Conservation (phyloP, 352 stramenopile genomes). For the Globisporangium iwayamae region DNA sequence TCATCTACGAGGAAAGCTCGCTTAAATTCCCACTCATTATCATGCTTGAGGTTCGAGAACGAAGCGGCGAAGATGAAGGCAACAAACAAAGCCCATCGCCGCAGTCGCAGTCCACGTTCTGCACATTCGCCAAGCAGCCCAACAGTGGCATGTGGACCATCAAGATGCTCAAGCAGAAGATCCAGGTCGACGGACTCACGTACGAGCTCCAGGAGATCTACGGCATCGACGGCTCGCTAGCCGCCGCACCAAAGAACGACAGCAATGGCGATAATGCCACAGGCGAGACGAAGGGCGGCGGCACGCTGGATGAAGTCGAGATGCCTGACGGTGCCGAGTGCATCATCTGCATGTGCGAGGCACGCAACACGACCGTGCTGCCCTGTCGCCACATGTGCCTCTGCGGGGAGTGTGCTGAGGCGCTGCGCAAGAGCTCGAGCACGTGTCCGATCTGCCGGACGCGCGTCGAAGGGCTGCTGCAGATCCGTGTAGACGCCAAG, state of each 20-base stretch:
- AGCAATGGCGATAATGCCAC: slow-evolving; percentile 8
- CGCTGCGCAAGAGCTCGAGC: slow-evolving; percentile 61
- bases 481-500: slow-evolving; percentile 67
- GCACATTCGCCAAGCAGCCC: slow-evolving; percentile 54
- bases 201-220: slow-evolving; percentile 90
- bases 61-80: neutral
- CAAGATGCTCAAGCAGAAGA: slow-evolving; percentile 86
- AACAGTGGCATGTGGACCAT: slow-evolving; percentile 41
- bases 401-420: slow-evolving; percentile 75
- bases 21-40: slow-evolving; percentile 66
- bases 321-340: slow-evolving; percentile 80
- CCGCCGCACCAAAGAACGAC: slow-evolving; percentile 39
- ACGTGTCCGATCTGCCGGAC: slow-evolving; percentile 83
- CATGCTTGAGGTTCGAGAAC: slow-evolving; percentile 53
- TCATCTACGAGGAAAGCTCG: slow-evolving; percentile 40
- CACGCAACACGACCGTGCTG: slow-evolving; percentile 78
- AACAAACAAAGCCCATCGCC: slow-evolving; percentile 4
- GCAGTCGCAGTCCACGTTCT: slow-evolving; percentile 81
- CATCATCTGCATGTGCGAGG: slow-evolving; percentile 84
- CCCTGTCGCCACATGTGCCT: slow-evolving; percentile 88
- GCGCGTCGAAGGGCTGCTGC: slow-evolving; percentile 67
- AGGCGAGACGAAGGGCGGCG: slow-evolving; percentile 13
- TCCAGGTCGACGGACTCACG: slow-evolving; percentile 60
- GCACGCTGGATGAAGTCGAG: slow-evolving; percentile 39
- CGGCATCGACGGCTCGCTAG: slow-evolving; percentile 71